A percentile compares a stretch with the other conserved stretches of the same genome.
Conservation (phyloP, 768 basidiomycete genomes). For the Pulveroboletus ravenelii region DNA sequence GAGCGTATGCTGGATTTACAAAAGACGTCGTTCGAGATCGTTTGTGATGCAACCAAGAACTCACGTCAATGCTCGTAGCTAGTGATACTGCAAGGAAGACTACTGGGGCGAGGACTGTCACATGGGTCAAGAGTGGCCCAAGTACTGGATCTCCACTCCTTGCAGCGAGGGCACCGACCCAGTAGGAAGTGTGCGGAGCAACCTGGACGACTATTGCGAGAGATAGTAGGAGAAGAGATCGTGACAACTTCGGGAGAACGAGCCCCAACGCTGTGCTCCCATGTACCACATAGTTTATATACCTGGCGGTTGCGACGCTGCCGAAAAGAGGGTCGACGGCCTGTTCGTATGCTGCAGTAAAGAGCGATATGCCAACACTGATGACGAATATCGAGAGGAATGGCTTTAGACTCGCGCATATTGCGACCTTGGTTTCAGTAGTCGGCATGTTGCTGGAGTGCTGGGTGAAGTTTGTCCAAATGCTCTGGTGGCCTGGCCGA, state of each 20-base stretch:
- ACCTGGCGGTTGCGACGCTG: constrained; percentile 46
- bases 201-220: constrained; percentile 40
- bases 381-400: constrained; percentile 27
- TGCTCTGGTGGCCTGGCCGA: too few relatives aligned
- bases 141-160: constrained; percentile 46
- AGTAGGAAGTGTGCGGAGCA: constrained; percentile 64
- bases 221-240: constrained; percentile 20
- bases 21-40: neutral
- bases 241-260: constrained; percentile 28
- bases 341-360: constrained; percentile 58
- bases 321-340: constrained; percentile 70
- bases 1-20: constrained; percentile 16
- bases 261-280: constrained; percentile 35
- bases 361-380: constrained; percentile 44
- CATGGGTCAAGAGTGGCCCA: constrained; percentile 60
- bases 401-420: constrained; percentile 12
- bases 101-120: constrained; percentile 51
- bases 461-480: too few relatives aligned
- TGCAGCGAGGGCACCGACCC: constrained; percentile 56
- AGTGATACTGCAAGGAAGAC: constrained; percentile 47
- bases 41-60: constrained; percentile 13
- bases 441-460: constrained; percentile 4
- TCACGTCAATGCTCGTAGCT: constrained; percentile 38
- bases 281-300: constrained; percentile 40
- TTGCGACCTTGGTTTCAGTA: neutral